Evolutionary conservation across 1,139 yeast genomes (phyloP), one percentile per base, ranked within the genome.

Genomic region (Kodamaea sp.): DNA sequence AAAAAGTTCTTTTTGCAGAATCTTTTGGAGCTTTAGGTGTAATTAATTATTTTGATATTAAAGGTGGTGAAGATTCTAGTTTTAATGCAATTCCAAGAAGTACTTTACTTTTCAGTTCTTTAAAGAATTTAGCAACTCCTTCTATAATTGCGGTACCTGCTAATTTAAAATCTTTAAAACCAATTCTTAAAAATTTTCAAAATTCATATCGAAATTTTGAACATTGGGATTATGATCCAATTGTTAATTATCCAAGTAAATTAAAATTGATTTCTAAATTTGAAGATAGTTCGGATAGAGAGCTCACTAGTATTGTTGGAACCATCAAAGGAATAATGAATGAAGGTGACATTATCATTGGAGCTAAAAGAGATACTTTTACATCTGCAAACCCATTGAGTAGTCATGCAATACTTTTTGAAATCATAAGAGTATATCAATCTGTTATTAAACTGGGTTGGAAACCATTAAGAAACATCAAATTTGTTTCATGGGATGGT

Each of bases 401-500:
- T 41, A 64, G 65, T 7, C 75, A 70, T 42, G 75, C 69, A 1
- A 50, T 71, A 8, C 40, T 71, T 39, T 54, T 71, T 29, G 75
- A 71, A 44, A 61, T 69, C 3, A 63, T 69, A 66, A 53, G 71
- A 31, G 64, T 67, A 37, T 66, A 62, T 42, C 61, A 63, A 24
- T 52, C 58, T 37, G 55, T 71, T 38, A 50, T 54, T 4, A 47
- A 53, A 20, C 39, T 59, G 32, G 77, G 77, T 1, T 71, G 77
- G 77, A 64, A 62, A 47, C 77, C 77, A 1, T 53, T 70, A 33
- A 55, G 77, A 34, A 65, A 60, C 25, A 66, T 71, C 30, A 60
- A 62, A 40, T 70, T 71, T 49, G 57, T 70, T 5, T 67, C 73
- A 1, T 70, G 74, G 71, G 77, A 71, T 48, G 74, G 70, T 1